Evolutionary conservation across 129 eudicot genomes (phyloP).

Genomic region (Mikania micrantha): DNA sequence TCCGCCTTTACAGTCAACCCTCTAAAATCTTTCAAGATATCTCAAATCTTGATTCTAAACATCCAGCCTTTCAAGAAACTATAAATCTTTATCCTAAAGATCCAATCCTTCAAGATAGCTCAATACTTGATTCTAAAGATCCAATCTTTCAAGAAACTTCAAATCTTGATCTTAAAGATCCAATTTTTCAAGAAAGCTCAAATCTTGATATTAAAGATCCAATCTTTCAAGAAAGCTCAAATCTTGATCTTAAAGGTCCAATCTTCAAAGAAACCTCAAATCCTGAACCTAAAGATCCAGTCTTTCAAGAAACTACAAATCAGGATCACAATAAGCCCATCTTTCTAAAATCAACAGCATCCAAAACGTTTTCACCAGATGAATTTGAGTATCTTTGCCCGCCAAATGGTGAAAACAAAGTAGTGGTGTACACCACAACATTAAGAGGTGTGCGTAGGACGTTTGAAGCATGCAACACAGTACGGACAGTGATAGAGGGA

Average conservation of each 20-base stretch:
- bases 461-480: constrained; percentile 79
- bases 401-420: constrained; percentile 65
- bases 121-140: constrained; percentile 9
- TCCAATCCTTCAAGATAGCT: neutral
- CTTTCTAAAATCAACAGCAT: neutral
- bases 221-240: neutral
- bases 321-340: constrained; percentile 12
- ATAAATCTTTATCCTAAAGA: neutral
- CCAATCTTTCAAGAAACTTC: constrained; percentile 9
- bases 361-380: constrained; percentile 22
- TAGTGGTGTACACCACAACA: constrained; percentile 78
- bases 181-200: constrained; percentile 8
- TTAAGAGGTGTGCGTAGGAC: constrained; percentile 81
- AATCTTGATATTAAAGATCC: constrained; percentile 8
- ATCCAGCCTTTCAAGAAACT: constrained; percentile 23
- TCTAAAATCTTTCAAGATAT: constrained; percentile 20
- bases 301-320: constrained; percentile 7
- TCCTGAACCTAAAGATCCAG: neutral
- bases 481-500: constrained; percentile 55
- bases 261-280: neutral
- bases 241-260: neutral
- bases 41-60: constrained; percentile 5
- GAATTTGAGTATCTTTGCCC: constrained; percentile 61
- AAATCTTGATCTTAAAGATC: constrained; percentile 12
- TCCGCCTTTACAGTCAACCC: constrained; percentile 42